These are phyloP conservation scores for Paecilomyces dactylethromorphus DNA, from an alignment of 2,329 filamentous ascomycete genomes.

Conservation along the genomic window DNA sequence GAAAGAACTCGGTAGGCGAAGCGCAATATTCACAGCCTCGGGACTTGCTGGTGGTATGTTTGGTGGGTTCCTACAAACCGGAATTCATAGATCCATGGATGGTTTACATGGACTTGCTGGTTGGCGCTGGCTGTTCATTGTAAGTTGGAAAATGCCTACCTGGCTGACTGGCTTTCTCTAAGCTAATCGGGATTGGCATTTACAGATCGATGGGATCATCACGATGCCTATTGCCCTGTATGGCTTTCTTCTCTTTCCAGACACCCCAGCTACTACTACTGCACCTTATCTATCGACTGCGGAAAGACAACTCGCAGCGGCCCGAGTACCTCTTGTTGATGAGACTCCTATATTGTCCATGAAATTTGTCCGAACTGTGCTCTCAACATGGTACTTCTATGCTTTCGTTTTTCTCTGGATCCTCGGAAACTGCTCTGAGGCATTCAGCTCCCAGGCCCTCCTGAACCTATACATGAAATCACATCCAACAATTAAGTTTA, in stretches of 20 bases:
- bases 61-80: constrained; percentile 29
- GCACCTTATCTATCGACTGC: constrained; percentile 1
- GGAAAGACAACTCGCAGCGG: constrained; percentile 1
- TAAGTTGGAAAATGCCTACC: constrained; percentile 5
- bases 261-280: constrained; percentile 3
- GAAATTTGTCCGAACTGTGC: constrained; percentile 14
- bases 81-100: constrained; percentile 23
- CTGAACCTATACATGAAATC: constrained; percentile 43
- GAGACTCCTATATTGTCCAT: neutral
- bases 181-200: too few species aligned
- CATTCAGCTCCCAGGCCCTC: constrained; percentile 58
- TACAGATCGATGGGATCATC: constrained; percentile 5
- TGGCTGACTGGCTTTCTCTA: too few species aligned
- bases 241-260: constrained; percentile 4
- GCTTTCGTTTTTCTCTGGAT: constrained; percentile 34
- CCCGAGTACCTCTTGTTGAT: neutral
- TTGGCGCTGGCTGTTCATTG: constrained; percentile 34
- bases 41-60: constrained; percentile 31
- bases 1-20: constrained; percentile 31
- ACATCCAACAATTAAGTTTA: constrained; percentile 36
- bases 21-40: constrained; percentile 27
- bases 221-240: constrained; percentile 5
- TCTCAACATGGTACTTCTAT: constrained; percentile 22
- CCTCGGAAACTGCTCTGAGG: constrained; percentile 63
- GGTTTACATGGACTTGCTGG: constrained; percentile 20